Evolutionary conservation across 2,329 filamentous ascomycete genomes (phyloP).

Genomic region (Colletotrichum gloeosporioides): DNA sequence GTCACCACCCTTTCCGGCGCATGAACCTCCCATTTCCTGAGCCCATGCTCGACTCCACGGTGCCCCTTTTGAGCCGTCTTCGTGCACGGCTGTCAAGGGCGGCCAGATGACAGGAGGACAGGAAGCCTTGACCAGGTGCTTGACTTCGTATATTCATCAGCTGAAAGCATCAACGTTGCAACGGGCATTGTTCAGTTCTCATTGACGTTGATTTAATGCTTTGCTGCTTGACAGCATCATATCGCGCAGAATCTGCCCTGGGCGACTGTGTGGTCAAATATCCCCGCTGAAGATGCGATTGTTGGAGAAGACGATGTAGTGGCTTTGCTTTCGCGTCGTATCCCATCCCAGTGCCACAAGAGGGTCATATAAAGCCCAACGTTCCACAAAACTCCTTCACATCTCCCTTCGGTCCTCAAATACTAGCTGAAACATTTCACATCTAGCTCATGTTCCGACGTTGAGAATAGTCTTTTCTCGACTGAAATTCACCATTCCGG

Average conservation of each 20-base stretch:
- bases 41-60: neutral
- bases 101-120: neutral
- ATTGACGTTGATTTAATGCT: neutral
- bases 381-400: neutral
- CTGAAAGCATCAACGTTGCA: neutral
- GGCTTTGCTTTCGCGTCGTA: neutral
- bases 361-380: neutral
- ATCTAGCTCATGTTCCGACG: rapidly evolving
- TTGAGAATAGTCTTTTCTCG: neutral
- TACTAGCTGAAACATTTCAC: rapidly evolving
- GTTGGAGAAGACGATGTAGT: neutral
- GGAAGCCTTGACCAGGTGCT: neutral
- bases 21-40: neutral
- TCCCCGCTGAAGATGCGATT: neutral
- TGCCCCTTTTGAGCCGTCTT: neutral
- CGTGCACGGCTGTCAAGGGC: neutral
- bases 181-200: neutral
- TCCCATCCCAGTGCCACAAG: neutral
- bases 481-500: neutral
- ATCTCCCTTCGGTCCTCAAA: neutral
- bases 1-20: neutral
- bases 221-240: neutral
- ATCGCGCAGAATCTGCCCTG: neutral
- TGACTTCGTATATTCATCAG: neutral
- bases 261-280: neutral